Evolutionary conservation across 2,329 filamentous ascomycete genomes (phyloP), one percentile per base, ranked within the genome.

Genomic region (Chrysosporium keratinophilum): DNA sequence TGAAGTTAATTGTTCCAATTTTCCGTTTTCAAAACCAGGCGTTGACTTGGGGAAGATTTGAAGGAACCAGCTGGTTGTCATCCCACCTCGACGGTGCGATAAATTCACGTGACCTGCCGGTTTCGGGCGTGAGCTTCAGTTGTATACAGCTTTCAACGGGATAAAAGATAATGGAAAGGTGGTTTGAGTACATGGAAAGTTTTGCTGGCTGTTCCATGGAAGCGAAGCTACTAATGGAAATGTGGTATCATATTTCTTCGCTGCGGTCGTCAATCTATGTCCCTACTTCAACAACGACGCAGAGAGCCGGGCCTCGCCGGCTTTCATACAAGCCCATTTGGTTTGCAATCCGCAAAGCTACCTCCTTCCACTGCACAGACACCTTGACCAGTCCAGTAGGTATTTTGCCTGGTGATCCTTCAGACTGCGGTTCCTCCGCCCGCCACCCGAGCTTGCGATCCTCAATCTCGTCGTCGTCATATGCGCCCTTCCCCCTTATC

Each of bases 301-400:
- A 67, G 37, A 71, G 57, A 34, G 62, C 67, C 31, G 63, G 67
- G 10, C 67, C 65, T 28, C 65, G 66, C 42, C 58, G 60, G 10
- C 71, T 75, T 54, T 75, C 70, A 57, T 70, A 72, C 49, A 76
- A 60, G 0, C 74, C 74, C 62, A 72, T 71, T 12, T 69, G 66
- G 41, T 65, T 75, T 56, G 74, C 70, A 15, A 65, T 65, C 7
- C 74, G 66, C 49, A 75, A 65, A 45, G 67, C 67, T 11, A 73
- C 62, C 20, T 73, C 68, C 41, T 69, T 67, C 55, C 69, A 58
- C 40, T 61, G 58, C 9, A 73, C 68, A 7, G 62, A 57, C 2
- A 69, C 59, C 23, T 63, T 61, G 6, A 69, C 59, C 42, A 65
- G 54, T 6, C 65, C 65, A 11, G 56, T 41, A 6, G 50, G 55